phyloP scores from a whole-genome alignment of 1,284 basidiomycete species.

The Tilletia indica region DNA sequence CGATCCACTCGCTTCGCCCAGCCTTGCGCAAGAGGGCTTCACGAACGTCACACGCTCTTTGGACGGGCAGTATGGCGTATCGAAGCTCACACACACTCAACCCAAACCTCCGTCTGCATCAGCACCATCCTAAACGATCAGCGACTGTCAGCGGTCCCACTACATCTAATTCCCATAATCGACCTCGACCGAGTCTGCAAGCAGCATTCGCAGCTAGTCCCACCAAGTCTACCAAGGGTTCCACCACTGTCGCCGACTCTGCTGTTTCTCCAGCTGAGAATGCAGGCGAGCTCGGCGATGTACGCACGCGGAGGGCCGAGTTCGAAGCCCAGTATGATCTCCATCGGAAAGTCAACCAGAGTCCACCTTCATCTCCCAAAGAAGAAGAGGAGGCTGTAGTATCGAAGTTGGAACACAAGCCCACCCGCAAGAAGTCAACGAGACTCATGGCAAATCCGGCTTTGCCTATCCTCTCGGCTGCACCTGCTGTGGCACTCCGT shows the following conservation, averaged over 20 bases:
- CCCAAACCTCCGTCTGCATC: neutral
- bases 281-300: neutral
- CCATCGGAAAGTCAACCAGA: too few species aligned
- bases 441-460: neutral
- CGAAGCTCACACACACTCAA: neutral
- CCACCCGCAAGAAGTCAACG: neutral
- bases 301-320: neutral
- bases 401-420: neutral
- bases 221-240: neutral
- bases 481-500: conserved; percentile 1
- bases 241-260: too few species aligned
- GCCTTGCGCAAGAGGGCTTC: conserved; percentile 9
- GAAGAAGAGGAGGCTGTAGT: neutral
- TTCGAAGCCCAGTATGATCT: neutral
- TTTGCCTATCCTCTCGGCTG: conserved; percentile 8
- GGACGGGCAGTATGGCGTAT: conserved; percentile 3
- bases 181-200: neutral
- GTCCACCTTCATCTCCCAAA: too few species aligned
- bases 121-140: neutral
- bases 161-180: neutral
- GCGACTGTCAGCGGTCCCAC: neutral
- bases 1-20: neutral
- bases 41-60: conserved; percentile 8
- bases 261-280: neutral
- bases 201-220: neutral